A percentile compares a stretch with the other conserved stretches of the same genome.
Evolutionary conservation across 805 yeast species (phyloP).

Genomic region (Komagataella mondaviorum): DNA sequence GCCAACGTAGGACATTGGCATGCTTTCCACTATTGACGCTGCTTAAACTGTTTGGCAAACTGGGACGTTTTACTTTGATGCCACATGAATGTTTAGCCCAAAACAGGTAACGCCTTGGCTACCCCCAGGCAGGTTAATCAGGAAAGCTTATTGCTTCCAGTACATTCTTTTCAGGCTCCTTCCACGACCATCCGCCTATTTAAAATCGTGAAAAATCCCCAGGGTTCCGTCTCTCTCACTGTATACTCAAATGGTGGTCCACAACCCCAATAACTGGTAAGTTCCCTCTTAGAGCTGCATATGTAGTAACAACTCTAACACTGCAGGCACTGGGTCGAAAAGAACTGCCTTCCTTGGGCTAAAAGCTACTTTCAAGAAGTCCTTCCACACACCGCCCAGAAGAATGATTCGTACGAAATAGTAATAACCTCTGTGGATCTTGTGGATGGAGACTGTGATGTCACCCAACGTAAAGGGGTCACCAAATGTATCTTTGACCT

Average conservation of each 20-base stretch:
- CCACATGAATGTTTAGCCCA: too few relatives aligned
- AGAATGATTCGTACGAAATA: constrained; percentile 18
- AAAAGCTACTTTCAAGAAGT: constrained; percentile 56
- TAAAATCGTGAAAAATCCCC: background rate
- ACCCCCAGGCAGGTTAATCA: too few relatives aligned
- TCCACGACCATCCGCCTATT: background rate
- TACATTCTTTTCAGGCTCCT: background rate
- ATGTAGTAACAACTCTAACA: background rate
- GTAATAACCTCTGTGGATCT: constrained; percentile 22
- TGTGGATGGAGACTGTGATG: constrained; percentile 66
- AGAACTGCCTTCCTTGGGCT: constrained; percentile 91
- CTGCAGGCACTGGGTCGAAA: constrained; percentile 89
- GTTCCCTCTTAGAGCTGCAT: background rate
- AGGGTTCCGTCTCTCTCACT: background rate
- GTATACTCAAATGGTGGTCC: constrained; percentile 62
- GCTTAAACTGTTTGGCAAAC: too few relatives aligned
- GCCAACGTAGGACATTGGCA: too few relatives aligned
- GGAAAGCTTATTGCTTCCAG: background rate
- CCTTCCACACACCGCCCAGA: constrained; percentile 34
- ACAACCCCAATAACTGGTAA: constrained; percentile 86
- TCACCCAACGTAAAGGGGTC: constrained; percentile 74
- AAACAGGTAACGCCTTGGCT: too few relatives aligned
- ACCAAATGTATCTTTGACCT: constrained; percentile 66
- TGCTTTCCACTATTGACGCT: too few relatives aligned
- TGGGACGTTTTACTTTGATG: too few relatives aligned